Conservation (phyloP, 495 filamentous ascomycete species). For the Achaetomiella virescens region DNA sequence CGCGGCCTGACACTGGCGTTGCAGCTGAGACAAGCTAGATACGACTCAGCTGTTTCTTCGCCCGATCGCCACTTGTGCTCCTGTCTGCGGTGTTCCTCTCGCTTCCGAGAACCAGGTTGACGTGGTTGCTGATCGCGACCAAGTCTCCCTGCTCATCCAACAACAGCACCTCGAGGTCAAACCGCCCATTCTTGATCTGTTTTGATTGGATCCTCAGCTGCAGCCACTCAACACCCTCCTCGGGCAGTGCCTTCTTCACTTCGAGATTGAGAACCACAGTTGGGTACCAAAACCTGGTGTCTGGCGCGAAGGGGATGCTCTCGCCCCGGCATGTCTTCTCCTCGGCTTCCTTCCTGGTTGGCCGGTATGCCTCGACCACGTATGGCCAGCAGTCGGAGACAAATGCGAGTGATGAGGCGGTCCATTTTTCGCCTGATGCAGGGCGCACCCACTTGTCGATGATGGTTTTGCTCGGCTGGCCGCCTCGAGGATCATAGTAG, state of each 20-base stretch:
- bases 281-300: conserved; percentile 60
- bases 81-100: conserved; percentile 29
- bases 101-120: conserved; percentile 49
- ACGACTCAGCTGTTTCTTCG: background rate
- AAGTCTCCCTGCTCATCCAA: conserved; percentile 51
- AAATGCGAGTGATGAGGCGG: conserved; percentile 50
- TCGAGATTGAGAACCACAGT: conserved; percentile 67
- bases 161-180: conserved; percentile 60
- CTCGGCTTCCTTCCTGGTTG: conserved; percentile 4
- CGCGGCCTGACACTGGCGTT: too few species aligned
- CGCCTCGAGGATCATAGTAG: conserved; percentile 49
- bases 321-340: background rate
- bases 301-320: conserved; percentile 8
- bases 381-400: conserved; percentile 48
- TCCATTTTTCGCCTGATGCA: conserved; percentile 45
- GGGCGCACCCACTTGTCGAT: conserved; percentile 66
- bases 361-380: conserved; percentile 23
- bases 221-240: conserved; percentile 58
- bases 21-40: background rate
- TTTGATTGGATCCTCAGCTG: conserved; percentile 52
- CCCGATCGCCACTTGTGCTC: background rate
- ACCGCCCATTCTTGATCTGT: conserved; percentile 54
- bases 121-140: conserved; percentile 57
- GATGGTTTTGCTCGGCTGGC: conserved; percentile 34
- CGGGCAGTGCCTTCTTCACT: conserved; percentile 56